Base-by-base conservation (phyloP, 306 rosid species). In the Spatholobus suberectus region DNA sequence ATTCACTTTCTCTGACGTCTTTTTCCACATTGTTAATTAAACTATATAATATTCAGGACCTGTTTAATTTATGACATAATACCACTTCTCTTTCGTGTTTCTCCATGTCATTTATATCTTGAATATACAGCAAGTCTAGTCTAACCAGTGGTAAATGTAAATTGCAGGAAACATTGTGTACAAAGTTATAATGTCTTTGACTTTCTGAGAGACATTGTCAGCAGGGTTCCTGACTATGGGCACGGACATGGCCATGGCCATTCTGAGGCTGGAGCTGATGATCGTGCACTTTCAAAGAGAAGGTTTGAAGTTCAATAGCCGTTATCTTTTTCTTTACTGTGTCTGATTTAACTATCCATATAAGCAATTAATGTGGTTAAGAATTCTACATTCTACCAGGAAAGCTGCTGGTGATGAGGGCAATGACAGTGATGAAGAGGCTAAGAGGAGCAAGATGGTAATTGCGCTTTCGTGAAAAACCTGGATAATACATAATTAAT, bases 121-220 rank as follows among this genome's bases (percentile, higher is more conserved):
- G 43, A 58, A 20, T 76, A 76, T 43, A 49, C 43, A 14, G 49
- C 52, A 55, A 47, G 23, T 79, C 14, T 65, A 20, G 37, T 72
- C 83, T 85, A 52, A 77, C 80, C 35, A 13, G 29, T 37, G 84
- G 74, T 27, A 67, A 37, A 70, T 58, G 44, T 71, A 52, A 40
- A 76, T 79, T 92, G 90, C 95, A 96, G 99, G 88, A 96, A 96
- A 82, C 96, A 94, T 88, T 96, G 99, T 87, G 98, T 96, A 67
- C 98, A 93, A 82, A 92, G 93, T 89, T 96, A 94, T 78, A 94
- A 90, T 38, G 99, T 92, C 77, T 96, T 96, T 81, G 95, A 96
- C 92, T 96, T 96, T 88, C 87, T 96, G 86, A 90, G 96, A 86
- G 98, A 94, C 73, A 84, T 94, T 0, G 98, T 96, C 76, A 88